Conservation (phyloP, 2,329 filamentous ascomycete genomes). For the Madurella fahalii region DNA sequence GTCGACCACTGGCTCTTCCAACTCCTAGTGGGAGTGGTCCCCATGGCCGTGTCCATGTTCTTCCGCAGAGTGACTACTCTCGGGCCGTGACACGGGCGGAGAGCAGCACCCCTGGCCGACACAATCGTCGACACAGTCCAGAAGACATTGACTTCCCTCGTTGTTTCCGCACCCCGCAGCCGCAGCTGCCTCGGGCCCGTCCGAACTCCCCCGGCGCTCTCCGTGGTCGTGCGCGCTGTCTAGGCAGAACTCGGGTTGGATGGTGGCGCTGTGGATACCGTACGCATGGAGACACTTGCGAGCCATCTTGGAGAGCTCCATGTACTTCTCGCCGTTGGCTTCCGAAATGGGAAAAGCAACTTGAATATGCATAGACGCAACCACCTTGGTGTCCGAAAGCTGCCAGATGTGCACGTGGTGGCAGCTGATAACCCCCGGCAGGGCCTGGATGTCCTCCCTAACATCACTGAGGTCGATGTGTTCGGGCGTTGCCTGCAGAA, state of each 20-base stretch:
- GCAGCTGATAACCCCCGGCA: conserved; percentile 83
- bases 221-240: conserved; percentile 43
- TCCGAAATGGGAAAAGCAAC: conserved; percentile 86
- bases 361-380: conserved; percentile 90
- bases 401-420: conserved; percentile 99
- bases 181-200: conserved; percentile 31
- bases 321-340: conserved; percentile 75
- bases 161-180: conserved; percentile 24
- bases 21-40: conserved; percentile 1
- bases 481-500: conserved; percentile 89
- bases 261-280: conserved; percentile 94
- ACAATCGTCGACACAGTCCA: conserved; percentile 51
- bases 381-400: conserved; percentile 87
- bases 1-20: not conserved
- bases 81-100: conserved; percentile 29
- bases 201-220: conserved; percentile 30
- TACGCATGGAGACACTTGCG: conserved; percentile 89
- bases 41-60: conserved; percentile 21
- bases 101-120: conserved; percentile 44
- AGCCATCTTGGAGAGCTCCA: conserved; percentile 79
- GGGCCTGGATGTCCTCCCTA: conserved; percentile 79
- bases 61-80: conserved; percentile 32
- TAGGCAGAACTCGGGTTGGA: conserved; percentile 83
- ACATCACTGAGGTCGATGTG: conserved; percentile 87
- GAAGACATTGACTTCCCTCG: conserved; percentile 37